Evolutionary conservation across 768 basidiomycete species (phyloP), one percentile per base, ranked within the genome.

Genomic region (Trametopsis cervina): DNA sequence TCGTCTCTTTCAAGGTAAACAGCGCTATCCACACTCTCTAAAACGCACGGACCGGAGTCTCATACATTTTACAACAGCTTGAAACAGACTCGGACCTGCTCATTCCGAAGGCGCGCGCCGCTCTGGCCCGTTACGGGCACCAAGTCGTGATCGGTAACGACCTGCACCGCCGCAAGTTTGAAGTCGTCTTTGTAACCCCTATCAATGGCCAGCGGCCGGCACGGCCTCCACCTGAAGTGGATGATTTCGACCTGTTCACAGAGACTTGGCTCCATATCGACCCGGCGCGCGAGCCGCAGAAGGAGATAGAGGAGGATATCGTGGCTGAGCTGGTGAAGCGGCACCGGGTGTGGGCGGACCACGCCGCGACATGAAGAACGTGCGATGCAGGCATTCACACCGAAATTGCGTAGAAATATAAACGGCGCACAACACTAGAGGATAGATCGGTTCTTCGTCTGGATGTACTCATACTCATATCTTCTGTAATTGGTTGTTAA

Each of bases 131-230:
- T 21, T 99, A 98, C 64, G 93, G 94, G 1, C 96, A 98, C 63
- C 94, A 98, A 62, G 82, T 96, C 23, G 96, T 99, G 45, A 90
- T 99, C 52, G 96, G 91, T 17, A 99, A 99, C 65, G 86, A 92
- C 52, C 80, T 99, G n/a, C 79, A 93, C 60, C 77, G 78, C 29
- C 80, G 96, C 44, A 99, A 99, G 64, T 77, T 77, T 53, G 87
- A 93, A 62, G 95, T 99, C 47, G 89, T 95, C 4, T 87, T 98
- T 59, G 85, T 99, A 24, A 87, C 88, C 17, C 80, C 61, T 47
- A 53, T 63, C 36, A 57, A 56, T 50, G 17, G 58, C 52, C 9
- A 55, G 60, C 26, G 27, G 4, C 27, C 40, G 6, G 46, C 41
- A 49, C 22, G 48, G 33, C 43, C 53, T 13, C 38, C 53, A n/a